Base-by-base conservation (phyloP, 2,329 filamentous ascomycete species). In the Hymenotorrendiella dingleyae region DNA sequence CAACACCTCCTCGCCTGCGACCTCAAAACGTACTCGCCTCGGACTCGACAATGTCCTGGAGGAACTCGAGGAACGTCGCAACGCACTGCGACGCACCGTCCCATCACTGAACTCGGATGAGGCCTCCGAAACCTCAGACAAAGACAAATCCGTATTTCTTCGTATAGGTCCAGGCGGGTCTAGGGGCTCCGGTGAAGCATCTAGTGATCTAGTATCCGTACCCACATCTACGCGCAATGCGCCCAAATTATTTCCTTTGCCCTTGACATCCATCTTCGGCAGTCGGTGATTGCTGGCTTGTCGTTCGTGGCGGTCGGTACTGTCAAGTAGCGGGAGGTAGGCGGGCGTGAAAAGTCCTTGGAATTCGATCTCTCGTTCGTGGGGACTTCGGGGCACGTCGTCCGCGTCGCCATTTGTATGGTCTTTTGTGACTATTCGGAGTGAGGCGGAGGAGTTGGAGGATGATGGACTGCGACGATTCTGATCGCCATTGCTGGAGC, bases 1-100 rank as follows among this genome's bases (percentile, higher is more conserved):
- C 44, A 80, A 63, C 26, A 83, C 75, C 54, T 82, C 76, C 49
- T 71, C 65, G 40, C 77, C 78, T 56, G 71, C 70, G 34, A 82
- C 72, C 27, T 79, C 72, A 49, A 82, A 82, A 36, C 79, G 76
- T 43, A 82, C 79, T 46, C 76, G 70, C 22, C 78, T 71, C n/a
- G 75, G 76, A 54, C 76, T 79, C 32, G 68, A 66, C 5, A 62
- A 64, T 40, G 70, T 68, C 37, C 17, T 29, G 17, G 67, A 71
- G 20, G 72, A 69, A 23, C 65, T 68, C 53, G 70, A 76, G 1
- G 73, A 71, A 36, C 76, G 69, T 44, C 78, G 72, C 43, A 82
- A 60, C 34, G 76, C 78, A 54, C 79, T 80, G 50, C 76, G 68
- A 35, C 70, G 69, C 27, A 62, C 60, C 50, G 67, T 69, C 17